These are phyloP conservation scores for Carex pumila DNA, from an alignment of 176 grass and related monocot species.

Conservation along the genomic window DNA sequence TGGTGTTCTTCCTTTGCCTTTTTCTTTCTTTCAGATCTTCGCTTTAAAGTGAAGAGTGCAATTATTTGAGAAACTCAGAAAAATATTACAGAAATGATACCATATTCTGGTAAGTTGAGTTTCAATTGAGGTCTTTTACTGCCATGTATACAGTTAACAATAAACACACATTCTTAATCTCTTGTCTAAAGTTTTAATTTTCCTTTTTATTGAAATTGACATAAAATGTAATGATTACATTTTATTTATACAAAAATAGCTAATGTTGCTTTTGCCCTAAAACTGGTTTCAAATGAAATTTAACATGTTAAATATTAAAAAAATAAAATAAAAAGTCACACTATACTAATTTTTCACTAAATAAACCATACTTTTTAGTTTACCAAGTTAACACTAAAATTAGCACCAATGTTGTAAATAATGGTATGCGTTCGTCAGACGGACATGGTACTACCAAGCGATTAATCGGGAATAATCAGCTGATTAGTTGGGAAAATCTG, in stretches of 20 bases:
- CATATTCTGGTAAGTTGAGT: too few relatives aligned
- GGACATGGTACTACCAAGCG: too few relatives aligned
- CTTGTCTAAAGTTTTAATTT: not conserved
- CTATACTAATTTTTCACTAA: not conserved
- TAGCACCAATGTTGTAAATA: not conserved
- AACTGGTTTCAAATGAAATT: not conserved
- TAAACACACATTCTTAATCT: not conserved
- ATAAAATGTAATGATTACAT: conserved; percentile 3
- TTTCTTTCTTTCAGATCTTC: conserved; percentile 6
- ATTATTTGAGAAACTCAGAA: not conserved
- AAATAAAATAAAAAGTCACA: not conserved
- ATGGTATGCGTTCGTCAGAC: too few relatives aligned
- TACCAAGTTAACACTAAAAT: not conserved
- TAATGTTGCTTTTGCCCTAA: not conserved
- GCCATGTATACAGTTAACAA: not conserved
- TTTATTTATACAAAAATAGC: not conserved
- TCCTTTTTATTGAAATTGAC: not conserved
- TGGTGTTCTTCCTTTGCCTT: not conserved
- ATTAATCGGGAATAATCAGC: too few relatives aligned
- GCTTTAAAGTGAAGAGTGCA: conserved; percentile 13
- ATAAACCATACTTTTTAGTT: not conserved
- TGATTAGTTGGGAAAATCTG: too few relatives aligned
- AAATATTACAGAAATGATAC: not conserved
- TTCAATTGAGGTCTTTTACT: not conserved
- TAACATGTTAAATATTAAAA: not conserved